phyloP scores from a whole-genome alignment of 495 filamentous ascomycete species.

The Trichoderma gamsii region DNA sequence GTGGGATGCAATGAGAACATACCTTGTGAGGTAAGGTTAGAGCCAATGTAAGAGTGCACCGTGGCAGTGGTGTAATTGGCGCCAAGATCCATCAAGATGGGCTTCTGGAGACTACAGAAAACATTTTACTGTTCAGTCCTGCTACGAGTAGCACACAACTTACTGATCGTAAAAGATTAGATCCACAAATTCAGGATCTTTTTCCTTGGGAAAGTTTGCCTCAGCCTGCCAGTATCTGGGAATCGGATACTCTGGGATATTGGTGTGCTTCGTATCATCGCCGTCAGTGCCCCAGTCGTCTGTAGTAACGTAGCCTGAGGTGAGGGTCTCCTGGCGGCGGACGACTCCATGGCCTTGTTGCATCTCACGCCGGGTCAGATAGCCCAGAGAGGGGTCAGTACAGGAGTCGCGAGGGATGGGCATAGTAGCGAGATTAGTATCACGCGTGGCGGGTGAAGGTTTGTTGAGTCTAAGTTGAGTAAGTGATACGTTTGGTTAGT shows the following conservation, averaged over 20 bases:
- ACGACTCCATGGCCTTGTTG: conserved; percentile 24
- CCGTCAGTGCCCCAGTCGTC: conserved; percentile 37
- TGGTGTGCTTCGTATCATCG: conserved; percentile 38
- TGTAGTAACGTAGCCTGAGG: conserved; percentile 36
- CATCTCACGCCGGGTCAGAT: conserved; percentile 20
- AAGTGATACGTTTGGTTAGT: not conserved
- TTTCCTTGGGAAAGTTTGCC: conserved; percentile 40
- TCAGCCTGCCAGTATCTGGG: conserved; percentile 64
- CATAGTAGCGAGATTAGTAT: conserved; percentile 25
- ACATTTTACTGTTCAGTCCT: not conserved
- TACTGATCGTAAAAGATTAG: conserved; percentile 76
- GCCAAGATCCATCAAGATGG: conserved; percentile 35
- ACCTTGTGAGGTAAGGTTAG: conserved; percentile 38
- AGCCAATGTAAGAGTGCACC: conserved; percentile 38
- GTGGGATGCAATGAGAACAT: too few species aligned
- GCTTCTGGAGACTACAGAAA: conserved; percentile 22
- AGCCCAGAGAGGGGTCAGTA: conserved; percentile 31
- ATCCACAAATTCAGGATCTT: conserved; percentile 55
- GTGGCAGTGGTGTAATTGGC: conserved; percentile 32
- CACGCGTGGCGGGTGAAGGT: conserved; percentile 35
- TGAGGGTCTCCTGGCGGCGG: conserved; percentile 34
- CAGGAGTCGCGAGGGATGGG: conserved; percentile 35
- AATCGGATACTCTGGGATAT: conserved; percentile 55
- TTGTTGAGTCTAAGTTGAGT: conserved; percentile 31
- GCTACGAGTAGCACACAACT: conserved; percentile 30